phyloP scores from a whole-genome alignment of 73 alveolate species.

The Urostyla sp. region DNA sequence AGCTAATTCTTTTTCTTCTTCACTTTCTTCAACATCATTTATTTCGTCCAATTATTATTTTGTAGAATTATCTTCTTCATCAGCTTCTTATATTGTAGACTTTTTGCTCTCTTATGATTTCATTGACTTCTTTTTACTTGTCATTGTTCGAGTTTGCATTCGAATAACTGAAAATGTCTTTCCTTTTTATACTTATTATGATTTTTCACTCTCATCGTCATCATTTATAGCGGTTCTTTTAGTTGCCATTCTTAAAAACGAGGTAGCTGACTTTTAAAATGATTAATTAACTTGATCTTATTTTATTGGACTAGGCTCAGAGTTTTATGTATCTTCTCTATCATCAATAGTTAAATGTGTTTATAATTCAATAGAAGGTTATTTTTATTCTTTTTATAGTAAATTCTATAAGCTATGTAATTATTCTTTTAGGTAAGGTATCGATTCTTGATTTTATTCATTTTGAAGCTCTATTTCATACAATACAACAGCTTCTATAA shows the following conservation, averaged over 20 bases:
- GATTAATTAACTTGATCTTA: too few species aligned
- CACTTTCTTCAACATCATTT: neutral
- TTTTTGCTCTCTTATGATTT: neutral
- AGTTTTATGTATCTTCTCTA: too few species aligned
- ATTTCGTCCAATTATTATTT: neutral
- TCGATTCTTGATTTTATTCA: too few species aligned
- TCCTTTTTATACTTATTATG: too few species aligned
- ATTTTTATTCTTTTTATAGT: too few species aligned
- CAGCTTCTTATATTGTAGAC: neutral
- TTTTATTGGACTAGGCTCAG: too few species aligned
- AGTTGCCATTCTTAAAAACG: conserved; percentile 27
- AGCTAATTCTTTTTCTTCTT: neutral
- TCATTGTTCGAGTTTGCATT: neutral
- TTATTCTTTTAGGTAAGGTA: too few species aligned
- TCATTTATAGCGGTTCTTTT: conserved; percentile 2
- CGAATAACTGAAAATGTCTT: neutral
- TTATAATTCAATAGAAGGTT: too few species aligned
- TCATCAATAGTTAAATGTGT: too few species aligned
- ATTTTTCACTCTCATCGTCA: conserved; percentile 5
- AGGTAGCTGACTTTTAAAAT: neutral
- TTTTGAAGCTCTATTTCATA: too few species aligned
- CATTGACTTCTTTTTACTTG: neutral
- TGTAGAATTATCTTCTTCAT: conserved; percentile 7
- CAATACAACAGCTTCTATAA: too few species aligned
- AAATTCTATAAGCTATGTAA: too few species aligned